A percentile compares a stretch with the other conserved stretches of the same genome.
These are phyloP conservation scores for Pezicula rhizophila DNA, from an alignment of 2,329 filamentous ascomycete species.

Conservation along the genomic window DNA sequence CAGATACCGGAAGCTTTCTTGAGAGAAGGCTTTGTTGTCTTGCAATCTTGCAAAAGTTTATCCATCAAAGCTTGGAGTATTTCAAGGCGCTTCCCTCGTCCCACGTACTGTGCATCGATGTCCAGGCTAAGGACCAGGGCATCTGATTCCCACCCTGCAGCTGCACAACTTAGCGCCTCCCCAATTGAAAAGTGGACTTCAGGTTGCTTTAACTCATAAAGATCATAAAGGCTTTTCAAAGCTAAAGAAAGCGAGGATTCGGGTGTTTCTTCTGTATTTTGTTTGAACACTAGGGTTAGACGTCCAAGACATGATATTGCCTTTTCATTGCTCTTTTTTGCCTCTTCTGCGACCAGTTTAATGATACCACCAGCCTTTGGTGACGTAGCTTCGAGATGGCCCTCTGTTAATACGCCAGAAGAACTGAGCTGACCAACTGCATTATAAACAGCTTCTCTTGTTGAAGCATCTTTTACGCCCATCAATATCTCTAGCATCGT, in stretches of 20 bases:
- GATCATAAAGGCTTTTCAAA: constrained; percentile 61
- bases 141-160: constrained; percentile 78
- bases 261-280: constrained; percentile 30
- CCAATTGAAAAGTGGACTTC: constrained; percentile 89
- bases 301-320: constrained; percentile 78
- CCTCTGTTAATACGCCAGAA: constrained; percentile 41
- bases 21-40: constrained; percentile 79
- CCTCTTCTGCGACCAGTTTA: constrained; percentile 57
- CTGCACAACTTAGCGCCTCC: constrained; percentile 74
- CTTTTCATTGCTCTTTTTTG: constrained; percentile 75
- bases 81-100: constrained; percentile 34
- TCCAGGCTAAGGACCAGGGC: constrained; percentile 71
- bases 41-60: constrained; percentile 71
- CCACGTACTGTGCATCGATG: constrained; percentile 50
- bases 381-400: constrained; percentile 15
- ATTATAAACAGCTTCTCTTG: constrained; percentile 50
- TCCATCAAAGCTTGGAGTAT: constrained; percentile 42
- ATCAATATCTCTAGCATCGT: constrained; percentile 45
- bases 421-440: constrained; percentile 57
- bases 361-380: constrained; percentile 36
- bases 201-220: constrained; percentile 79
- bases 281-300: constrained; percentile 57
- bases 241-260: constrained; percentile 44
- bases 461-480: constrained; percentile 45
- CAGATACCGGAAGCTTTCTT: constrained; percentile 92